A percentile compares a stretch with the other conserved stretches of the same genome.
Conservation (phyloP, 805 yeast species). For the Lachancea sp. region DNA sequence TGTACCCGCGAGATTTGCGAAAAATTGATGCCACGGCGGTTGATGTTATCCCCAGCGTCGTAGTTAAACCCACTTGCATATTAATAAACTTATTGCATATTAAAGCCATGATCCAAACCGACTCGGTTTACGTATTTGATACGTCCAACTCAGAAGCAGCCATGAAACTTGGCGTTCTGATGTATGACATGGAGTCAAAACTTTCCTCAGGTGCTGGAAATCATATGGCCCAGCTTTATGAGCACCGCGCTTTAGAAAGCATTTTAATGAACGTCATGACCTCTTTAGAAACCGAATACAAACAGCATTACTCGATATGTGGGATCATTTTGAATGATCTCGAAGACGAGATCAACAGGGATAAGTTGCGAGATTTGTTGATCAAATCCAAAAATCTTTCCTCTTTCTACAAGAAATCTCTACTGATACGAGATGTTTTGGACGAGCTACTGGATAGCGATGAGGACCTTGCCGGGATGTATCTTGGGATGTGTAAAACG, state of each 20-base stretch:
- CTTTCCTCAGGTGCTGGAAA: constrained; percentile 32
- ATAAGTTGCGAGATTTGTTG: constrained; percentile 62
- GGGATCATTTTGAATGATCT: constrained; percentile 59
- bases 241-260: constrained; percentile 76
- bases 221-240: constrained; percentile 46
- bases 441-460: constrained; percentile 83
- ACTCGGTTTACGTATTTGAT: constrained; percentile 79
- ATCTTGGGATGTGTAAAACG: constrained; percentile 44
- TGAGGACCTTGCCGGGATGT: constrained; percentile 78
- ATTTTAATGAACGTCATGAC: constrained; percentile 77
- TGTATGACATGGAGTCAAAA: constrained; percentile 79
- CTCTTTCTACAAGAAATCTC: constrained; percentile 66
- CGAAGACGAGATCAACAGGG: constrained; percentile 76
- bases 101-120: constrained; percentile 78
- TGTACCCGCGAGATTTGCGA: constrained; percentile 81
- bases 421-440: constrained; percentile 69
- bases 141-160: constrained; percentile 51
- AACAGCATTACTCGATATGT: constrained; percentile 50
- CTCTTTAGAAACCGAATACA: constrained; percentile 68
- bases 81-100: constrained; percentile 80
- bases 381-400: constrained; percentile 66
- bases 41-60: constrained; percentile 85
- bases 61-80: constrained; percentile 70
- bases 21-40: constrained; percentile 68
- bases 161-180: constrained; percentile 61